Evolutionary conservation across 805 yeast species (phyloP), one percentile per base, ranked within the genome.

Genomic region (Candida suzukii): DNA sequence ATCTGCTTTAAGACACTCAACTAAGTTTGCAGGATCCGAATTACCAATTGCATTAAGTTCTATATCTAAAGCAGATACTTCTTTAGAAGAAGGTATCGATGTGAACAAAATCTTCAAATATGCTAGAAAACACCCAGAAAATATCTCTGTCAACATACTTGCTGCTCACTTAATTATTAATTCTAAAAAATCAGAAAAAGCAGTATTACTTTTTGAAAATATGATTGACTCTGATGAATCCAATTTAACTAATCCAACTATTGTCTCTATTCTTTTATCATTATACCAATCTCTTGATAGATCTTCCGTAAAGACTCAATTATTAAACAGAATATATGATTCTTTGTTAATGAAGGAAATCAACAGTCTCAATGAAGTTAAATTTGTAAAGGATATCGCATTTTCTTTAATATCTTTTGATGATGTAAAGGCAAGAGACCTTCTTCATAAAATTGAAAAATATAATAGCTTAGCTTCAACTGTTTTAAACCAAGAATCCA

Each of bases 191-290:
- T 46, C 46, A 14, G 63, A 64, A 38, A 57, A 61, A 35, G 66
- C 73, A 1, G 54, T 58, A 12, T 35, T 52, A 9, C 43, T 66
- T 8, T 54, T 74, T 36, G 74, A 73, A 49, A 50, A 54, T 22
- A 42, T 64, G 4, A 24, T 54, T 11, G 40, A 42, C 2, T 17
- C 37, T 2, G 39, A 44, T 17, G 27, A 46, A 13, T 14, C 37
- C 17, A 45, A 37, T 11, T 39, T 49, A 21, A 34, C 54, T 4
- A 42, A 51, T 4, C 81, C 85, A 3, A 74, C 76, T 4, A 54
- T 82, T 35, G 63, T 73, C 31, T 75, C 78, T 22, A 59, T 71
- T 5, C 57, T 79, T 24, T 63, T 73, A 10, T 64, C 74, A 13
- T 52, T 80, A 7, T 76, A 73, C 54, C 81, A 75, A 46, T 45